Evolutionary conservation across 139 green algal genomes (phyloP).

Genomic region (Dunaliella sp.): DNA sequence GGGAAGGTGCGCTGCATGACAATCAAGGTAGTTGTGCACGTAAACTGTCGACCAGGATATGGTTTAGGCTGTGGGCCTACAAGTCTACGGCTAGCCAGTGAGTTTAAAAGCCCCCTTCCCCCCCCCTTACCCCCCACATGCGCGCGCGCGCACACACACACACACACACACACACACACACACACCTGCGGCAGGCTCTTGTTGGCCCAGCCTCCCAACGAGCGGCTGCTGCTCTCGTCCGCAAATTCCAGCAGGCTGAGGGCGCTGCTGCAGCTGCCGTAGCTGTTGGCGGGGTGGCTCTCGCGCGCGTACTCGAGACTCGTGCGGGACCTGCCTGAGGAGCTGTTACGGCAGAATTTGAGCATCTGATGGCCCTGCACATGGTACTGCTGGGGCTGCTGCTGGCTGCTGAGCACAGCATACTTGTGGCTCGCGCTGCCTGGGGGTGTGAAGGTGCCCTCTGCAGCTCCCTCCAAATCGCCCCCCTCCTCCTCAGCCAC

Average conservation of each 20-base stretch:
- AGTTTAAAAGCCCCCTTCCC: too few species aligned
- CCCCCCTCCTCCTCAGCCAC: neutral
- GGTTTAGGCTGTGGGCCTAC: too few species aligned
- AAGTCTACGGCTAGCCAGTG: too few species aligned
- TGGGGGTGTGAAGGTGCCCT: neutral
- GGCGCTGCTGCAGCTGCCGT: neutral
- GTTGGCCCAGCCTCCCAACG: neutral
- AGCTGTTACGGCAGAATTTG: neutral
- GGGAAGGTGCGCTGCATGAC: too few species aligned
- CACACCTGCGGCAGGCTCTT: neutral
- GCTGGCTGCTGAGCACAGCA: too few species aligned
- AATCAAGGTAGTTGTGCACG: too few species aligned
- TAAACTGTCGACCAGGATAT: too few species aligned
- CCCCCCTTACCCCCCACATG: too few species aligned
- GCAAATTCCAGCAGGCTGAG: neutral
- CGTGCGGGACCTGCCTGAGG: neutral
- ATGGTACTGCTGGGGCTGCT: too few species aligned
- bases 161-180: neutral
- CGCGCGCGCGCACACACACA: too few species aligned
- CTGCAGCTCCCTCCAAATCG: neutral
- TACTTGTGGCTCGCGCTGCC: too few species aligned
- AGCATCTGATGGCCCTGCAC: neutral
- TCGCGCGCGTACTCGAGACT: neutral
- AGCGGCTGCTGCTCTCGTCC: neutral
- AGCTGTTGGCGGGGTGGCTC: neutral